A percentile compares a stretch with the other conserved stretches of the same genome.
Evolutionary conservation across 768 basidiomycete genomes (phyloP).

Genomic region (Lanmaoa pseudosensibilis): DNA sequence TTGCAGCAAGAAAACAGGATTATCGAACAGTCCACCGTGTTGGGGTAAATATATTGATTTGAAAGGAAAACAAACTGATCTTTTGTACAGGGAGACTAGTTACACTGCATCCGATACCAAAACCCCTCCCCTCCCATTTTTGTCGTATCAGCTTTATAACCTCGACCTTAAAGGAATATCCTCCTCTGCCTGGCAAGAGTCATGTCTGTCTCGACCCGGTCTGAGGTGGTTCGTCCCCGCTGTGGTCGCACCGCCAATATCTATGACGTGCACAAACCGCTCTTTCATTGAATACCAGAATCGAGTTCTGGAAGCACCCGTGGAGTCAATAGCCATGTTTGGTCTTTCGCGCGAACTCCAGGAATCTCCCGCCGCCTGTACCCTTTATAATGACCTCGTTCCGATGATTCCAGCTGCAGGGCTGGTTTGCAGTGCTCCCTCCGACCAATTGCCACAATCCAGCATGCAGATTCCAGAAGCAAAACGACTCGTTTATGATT

Average conservation of each 20-base stretch:
- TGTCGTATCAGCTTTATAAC: slow-evolving; percentile 38
- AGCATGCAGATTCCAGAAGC: slow-evolving; percentile 93
- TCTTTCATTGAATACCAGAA: slow-evolving; percentile 74
- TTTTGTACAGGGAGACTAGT: slow-evolving; percentile 21
- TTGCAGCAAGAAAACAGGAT: slow-evolving; percentile 44
- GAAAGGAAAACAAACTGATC: slow-evolving; percentile 4
- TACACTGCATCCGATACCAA: slow-evolving; percentile 20
- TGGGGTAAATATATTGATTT: slow-evolving; percentile 39
- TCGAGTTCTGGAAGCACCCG: slow-evolving; percentile 60
- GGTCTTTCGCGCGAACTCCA: slow-evolving; percentile 72
- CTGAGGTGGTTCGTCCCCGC: slow-evolving; percentile 86
- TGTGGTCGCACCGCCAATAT: slow-evolving; percentile 81
- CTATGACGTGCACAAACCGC: slow-evolving; percentile 70
- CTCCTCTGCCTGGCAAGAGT: slow-evolving; percentile 60
- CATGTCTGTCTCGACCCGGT: slow-evolving; percentile 76
- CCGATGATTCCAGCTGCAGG: slow-evolving; percentile 68
- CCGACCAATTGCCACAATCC: slow-evolving; percentile 74
- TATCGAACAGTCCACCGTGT: slow-evolving; percentile 43
- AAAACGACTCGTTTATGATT: slow-evolving; percentile 93
- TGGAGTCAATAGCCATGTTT: slow-evolving; percentile 76
- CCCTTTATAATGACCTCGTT: slow-evolving; percentile 45
- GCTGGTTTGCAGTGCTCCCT: slow-evolving; percentile 62
- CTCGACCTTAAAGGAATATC: slow-evolving; percentile 63
- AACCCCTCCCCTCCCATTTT: slow-evolving; percentile 13
- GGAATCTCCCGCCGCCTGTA: slow-evolving; percentile 55